A percentile compares a stretch with the other conserved stretches of the same genome.
Evolutionary conservation across 2,329 filamentous ascomycete genomes (phyloP).

Genomic region (Monosporascus sp.): DNA sequence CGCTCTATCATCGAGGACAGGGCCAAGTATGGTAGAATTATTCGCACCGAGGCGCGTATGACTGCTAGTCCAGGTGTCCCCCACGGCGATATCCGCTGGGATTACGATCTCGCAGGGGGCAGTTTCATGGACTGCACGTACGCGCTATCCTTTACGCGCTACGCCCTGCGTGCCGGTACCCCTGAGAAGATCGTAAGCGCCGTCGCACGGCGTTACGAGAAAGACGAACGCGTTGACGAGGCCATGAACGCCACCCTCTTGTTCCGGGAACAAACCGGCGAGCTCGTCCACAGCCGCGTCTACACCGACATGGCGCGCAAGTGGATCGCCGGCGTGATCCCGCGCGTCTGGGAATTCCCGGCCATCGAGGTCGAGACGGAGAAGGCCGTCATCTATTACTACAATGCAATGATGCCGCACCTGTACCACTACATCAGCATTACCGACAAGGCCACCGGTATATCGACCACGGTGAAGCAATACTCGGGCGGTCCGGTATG

Average conservation of each 20-base stretch:
- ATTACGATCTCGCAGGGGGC: not conserved
- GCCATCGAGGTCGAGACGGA: conserved; percentile 27
- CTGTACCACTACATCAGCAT: conserved; percentile 28
- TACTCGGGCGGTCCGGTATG: conserved; percentile 25
- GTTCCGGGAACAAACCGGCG: conserved; percentile 16
- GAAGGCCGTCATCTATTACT: conserved; percentile 25
- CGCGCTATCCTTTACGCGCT: conserved; percentile 25
- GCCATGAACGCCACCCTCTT: conserved; percentile 25
- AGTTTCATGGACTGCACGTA: conserved; percentile 22
- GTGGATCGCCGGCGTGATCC: conserved; percentile 17
- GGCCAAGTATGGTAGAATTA: too few relatives aligned
- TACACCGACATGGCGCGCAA: conserved; percentile 26
- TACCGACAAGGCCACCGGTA: conserved; percentile 22
- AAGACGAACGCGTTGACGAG: conserved; percentile 24
- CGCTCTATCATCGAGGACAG: too few relatives aligned
- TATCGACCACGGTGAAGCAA: conserved; percentile 19
- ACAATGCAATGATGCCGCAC: conserved; percentile 29
- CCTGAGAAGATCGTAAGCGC: conserved; percentile 27
- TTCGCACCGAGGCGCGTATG: too few relatives aligned
- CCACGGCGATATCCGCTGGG: not conserved
- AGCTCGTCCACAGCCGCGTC: conserved; percentile 22
- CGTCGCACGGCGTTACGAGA: conserved; percentile 16
- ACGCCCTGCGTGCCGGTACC: conserved; percentile 1
- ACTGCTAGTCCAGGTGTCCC: too few relatives aligned
- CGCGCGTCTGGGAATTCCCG: conserved; percentile 27